Percentiles rank a stretch among this genome's conserved stretches.
phyloP scores from a whole-genome alignment of 2,329 filamentous ascomycete genomes.

The Fusarium nisikadoi region DNA sequence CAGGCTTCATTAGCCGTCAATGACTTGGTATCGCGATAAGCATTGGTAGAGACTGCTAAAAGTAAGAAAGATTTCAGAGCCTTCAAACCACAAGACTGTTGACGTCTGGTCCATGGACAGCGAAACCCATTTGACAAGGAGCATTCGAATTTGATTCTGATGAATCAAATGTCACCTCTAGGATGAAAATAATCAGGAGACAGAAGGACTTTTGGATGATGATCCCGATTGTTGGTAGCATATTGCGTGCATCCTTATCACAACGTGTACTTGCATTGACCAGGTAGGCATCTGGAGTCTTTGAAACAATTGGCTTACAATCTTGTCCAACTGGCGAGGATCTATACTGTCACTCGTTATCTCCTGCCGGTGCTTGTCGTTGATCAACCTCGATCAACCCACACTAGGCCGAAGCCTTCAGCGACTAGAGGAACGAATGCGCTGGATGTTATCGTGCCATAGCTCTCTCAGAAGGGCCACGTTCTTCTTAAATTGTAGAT shows the following conservation, averaged over 20 bases:
- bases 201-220: background rate
- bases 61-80: background rate
- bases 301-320: slow-evolving; percentile 1
- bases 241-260: slow-evolving; percentile 11
- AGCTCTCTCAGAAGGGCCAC: background rate
- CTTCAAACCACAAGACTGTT: background rate
- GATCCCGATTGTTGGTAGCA: background rate
- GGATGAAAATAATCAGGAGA: background rate
- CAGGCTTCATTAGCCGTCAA: slow-evolving; percentile 4
- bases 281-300: background rate
- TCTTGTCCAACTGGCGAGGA: background rate
- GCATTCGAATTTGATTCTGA: background rate
- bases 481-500: background rate
- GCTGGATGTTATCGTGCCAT: background rate
- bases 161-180: background rate
- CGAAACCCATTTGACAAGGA: background rate
- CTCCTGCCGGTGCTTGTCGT: background rate
- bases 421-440: slow-evolving; percentile 1
- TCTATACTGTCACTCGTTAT: slow-evolving; percentile 5
- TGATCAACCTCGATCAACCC: slow-evolving; percentile 5
- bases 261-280: slow-evolving; percentile 15
- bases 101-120: background rate
- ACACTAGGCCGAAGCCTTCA: background rate
- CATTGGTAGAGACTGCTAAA: background rate
- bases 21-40: background rate